phyloP scores from a whole-genome alignment of 805 yeast genomes.

The Kazachstania viticola region DNA sequence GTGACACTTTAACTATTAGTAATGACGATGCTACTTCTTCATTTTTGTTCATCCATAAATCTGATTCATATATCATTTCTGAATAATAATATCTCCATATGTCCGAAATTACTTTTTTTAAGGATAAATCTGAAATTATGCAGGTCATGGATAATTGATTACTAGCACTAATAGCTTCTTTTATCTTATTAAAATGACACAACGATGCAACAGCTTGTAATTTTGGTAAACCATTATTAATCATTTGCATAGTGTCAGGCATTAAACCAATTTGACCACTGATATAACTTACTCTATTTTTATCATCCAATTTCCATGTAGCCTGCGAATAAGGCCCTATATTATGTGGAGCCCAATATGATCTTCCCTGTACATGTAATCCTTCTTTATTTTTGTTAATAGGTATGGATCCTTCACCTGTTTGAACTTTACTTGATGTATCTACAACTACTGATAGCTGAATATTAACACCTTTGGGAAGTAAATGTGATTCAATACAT shows the following conservation, averaged over 20 bases:
- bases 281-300: constrained; percentile 41
- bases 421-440: constrained; percentile 1
- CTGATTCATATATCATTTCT: constrained; percentile 12
- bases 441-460: constrained; percentile 54
- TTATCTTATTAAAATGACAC: constrained; percentile 63
- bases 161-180: constrained; percentile 37
- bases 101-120: constrained; percentile 24
- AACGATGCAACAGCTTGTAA: constrained; percentile 44
- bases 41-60: constrained; percentile 15
- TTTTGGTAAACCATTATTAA: constrained; percentile 15
- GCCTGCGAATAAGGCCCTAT: constrained; percentile 97
- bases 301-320: constrained; percentile 33
- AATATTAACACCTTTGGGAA: constrained; percentile 15
- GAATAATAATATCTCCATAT: constrained; percentile 38
- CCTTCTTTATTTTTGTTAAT: constrained; percentile 40
- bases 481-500: constrained; percentile 55
- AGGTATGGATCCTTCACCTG: background rate
- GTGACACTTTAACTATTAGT: constrained; percentile 42
- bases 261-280: constrained; percentile 89
- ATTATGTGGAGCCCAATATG: constrained; percentile 98
- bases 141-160: constrained; percentile 42
- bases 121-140: constrained; percentile 32
- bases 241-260: constrained; percentile 56
- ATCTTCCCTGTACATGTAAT: constrained; percentile 81
- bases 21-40: constrained; percentile 24